Evolutionary conservation across 306 rosid genomes (phyloP).

Genomic region (Begonia peltatifolia): DNA sequence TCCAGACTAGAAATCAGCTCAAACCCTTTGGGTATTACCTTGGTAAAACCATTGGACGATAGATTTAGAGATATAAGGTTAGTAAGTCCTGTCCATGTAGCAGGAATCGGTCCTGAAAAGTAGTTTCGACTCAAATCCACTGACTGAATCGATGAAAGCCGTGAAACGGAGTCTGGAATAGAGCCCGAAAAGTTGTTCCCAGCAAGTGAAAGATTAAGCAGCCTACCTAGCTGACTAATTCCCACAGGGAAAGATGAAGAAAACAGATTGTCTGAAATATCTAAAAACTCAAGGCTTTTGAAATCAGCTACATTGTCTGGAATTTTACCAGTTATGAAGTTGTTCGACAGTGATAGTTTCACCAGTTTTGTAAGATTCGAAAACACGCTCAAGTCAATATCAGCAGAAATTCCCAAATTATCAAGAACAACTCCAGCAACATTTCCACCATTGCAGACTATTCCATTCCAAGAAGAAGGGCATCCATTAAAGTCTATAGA

Average conservation of each 20-base stretch:
- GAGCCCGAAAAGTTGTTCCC: conserved; percentile 86
- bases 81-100: conserved; percentile 36
- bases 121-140: conserved; percentile 74
- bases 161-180: conserved; percentile 47
- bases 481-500: conserved; percentile 96
- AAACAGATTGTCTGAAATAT: conserved; percentile 69
- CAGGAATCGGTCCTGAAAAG: conserved; percentile 57
- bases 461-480: conserved; percentile 95
- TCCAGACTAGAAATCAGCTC: conserved; percentile 53
- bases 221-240: conserved; percentile 43
- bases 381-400: conserved; percentile 57
- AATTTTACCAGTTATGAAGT: conserved; percentile 56
- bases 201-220: conserved; percentile 60
- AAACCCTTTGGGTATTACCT: conserved; percentile 62
- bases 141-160: conserved; percentile 56
- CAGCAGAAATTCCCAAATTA: conserved; percentile 69
- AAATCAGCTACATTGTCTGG: conserved; percentile 54
- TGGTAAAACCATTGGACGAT: conserved; percentile 54
- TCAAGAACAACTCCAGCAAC: conserved; percentile 95
- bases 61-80: conserved; percentile 58
- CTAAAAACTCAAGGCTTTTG: conserved; percentile 61
- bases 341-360: conserved; percentile 69
- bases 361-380: conserved; percentile 72
- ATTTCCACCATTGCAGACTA: conserved; percentile 76
- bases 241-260: conserved; percentile 47